phyloP scores from a whole-genome alignment of 2,329 filamentous ascomycete genomes.

The Blastomyces emzantsi region DNA sequence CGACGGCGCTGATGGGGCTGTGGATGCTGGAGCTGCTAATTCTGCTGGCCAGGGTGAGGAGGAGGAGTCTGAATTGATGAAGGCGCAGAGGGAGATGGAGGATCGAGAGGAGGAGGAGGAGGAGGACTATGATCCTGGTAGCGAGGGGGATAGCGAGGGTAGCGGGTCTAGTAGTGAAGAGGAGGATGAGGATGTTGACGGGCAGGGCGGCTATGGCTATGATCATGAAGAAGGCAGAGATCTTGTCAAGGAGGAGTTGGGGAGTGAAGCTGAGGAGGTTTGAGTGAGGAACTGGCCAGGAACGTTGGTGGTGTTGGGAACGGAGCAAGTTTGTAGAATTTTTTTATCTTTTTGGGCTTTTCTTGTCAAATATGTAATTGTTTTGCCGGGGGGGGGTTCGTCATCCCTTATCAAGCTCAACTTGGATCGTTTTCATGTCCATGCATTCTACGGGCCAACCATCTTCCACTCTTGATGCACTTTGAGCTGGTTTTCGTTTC shows the following conservation, averaged over 20 bases:
- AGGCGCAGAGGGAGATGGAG: constrained; percentile 48
- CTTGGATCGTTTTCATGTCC: too few species aligned
- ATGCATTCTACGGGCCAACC: neutral
- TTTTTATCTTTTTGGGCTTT: neutral
- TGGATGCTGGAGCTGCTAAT: constrained; percentile 19
- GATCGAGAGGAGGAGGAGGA: constrained; percentile 42
- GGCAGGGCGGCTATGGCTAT: constrained; percentile 8
- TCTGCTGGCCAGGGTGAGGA: constrained; percentile 24
- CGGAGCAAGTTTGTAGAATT: neutral
- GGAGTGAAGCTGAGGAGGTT: constrained; percentile 37
- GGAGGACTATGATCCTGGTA: constrained; percentile 45
- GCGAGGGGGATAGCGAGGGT: constrained; percentile 40
- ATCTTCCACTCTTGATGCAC: neutral
- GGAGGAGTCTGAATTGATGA: constrained; percentile 50
- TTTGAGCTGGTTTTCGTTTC: neutral
- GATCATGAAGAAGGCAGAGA: constrained; percentile 26
- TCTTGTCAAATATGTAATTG: neutral
- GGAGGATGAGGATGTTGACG: constrained; percentile 26
- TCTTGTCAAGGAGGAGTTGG: constrained; percentile 35
- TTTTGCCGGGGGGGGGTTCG: too few species aligned
- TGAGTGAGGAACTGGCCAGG: constrained; percentile 13
- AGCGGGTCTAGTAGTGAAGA: constrained; percentile 38
- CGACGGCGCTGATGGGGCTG: constrained; percentile 14
- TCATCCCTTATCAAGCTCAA: too few species aligned
- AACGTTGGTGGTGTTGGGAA: constrained; percentile 13